Percentiles rank a stretch among this genome's conserved stretches.
These are phyloP conservation scores for Phytophthora lateralis DNA, from an alignment of 352 stramenopile genomes.

Conservation along the genomic window DNA sequence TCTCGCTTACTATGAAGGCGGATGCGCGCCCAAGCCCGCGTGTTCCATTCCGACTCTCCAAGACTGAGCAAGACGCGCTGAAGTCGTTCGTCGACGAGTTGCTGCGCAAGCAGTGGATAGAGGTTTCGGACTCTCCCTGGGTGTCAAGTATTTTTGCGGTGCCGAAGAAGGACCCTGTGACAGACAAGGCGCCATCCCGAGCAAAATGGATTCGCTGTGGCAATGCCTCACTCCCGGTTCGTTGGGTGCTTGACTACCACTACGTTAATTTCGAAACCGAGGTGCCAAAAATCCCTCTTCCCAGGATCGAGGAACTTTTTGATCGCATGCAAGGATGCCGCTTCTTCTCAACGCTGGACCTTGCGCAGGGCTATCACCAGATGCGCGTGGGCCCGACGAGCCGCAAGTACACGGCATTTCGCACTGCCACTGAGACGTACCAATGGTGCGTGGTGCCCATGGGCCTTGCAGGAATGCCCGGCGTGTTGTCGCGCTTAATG, in stretches of 20 bases:
- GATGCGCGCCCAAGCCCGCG: constrained; percentile 10
- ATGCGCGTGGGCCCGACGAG: constrained; percentile 10
- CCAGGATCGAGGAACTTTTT: constrained; percentile 19
- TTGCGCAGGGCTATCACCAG: constrained; percentile 36
- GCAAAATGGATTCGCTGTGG: not conserved
- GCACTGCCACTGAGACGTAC: constrained; percentile 34
- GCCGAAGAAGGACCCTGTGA: constrained; percentile 11
- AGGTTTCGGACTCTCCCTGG: constrained; percentile 10
- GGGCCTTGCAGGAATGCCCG: constrained; percentile 29
- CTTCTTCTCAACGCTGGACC: constrained; percentile 27
- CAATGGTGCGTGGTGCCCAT: constrained; percentile 45
- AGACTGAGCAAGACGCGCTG: constrained; percentile 13
- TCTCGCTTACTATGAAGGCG: constrained; percentile 14
- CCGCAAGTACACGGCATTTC: constrained; percentile 34
- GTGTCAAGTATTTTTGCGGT: constrained; percentile 30
- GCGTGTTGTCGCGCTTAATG: not conserved
- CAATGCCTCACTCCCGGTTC: too few species aligned
- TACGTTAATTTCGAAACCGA: constrained; percentile 19
- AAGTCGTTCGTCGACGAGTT: constrained; percentile 14
- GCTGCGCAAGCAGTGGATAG: constrained; percentile 20
- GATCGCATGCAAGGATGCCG: constrained; percentile 1
- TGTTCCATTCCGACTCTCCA: constrained; percentile 11
- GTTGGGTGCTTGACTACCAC: constrained; percentile 22
- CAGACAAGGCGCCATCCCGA: not conserved
- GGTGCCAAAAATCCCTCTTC: constrained; percentile 16